phyloP scores from a whole-genome alignment of 2,329 filamentous ascomycete species.

The Dothiorella sarmentorum region DNA sequence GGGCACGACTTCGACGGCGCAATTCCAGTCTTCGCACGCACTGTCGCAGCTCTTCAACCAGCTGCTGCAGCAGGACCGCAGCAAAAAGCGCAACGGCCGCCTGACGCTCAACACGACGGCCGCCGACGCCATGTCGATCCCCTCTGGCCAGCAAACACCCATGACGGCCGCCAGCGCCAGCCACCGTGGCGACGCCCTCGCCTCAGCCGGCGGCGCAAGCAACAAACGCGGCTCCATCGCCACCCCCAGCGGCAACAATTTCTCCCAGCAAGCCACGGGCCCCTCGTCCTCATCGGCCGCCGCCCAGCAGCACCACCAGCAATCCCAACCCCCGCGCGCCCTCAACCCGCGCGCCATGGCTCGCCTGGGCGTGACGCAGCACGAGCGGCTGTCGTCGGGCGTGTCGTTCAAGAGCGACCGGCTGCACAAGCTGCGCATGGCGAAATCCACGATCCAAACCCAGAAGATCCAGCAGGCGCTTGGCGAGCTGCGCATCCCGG shows the following conservation, averaged over 20 bases:
- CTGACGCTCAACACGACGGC: constrained; percentile 37
- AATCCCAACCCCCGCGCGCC: constrained; percentile 39
- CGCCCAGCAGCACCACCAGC: constrained; percentile 34
- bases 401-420: constrained; percentile 87
- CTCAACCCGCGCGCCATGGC: constrained; percentile 58
- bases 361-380: constrained; percentile 78
- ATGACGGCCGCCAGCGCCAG: constrained; percentile 19
- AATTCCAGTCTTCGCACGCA: constrained; percentile 76
- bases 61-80: constrained; percentile 77
- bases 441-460: constrained; percentile 73
- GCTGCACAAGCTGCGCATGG: constrained; percentile 72
- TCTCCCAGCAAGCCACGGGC: constrained; percentile 44
- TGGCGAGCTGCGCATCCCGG: constrained; percentile 66
- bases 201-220: constrained; percentile 17
- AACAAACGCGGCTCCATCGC: constrained; percentile 28
- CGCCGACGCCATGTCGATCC: constrained; percentile 36
- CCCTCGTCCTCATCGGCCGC: constrained; percentile 26
- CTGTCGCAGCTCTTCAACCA: constrained; percentile 77
- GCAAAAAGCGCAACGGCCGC: constrained; percentile 70
- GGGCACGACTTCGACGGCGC: constrained; percentile 44
- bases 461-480: constrained; percentile 70
- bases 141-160: constrained; percentile 25
- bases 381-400: constrained; percentile 80
- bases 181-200: constrained; percentile 40
- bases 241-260: constrained; percentile 20